A percentile compares a stretch with the other conserved stretches of the same genome.
Evolutionary conservation across 495 filamentous ascomycete genomes (phyloP).

Genomic region (Hyaloscypha variabilis): DNA sequence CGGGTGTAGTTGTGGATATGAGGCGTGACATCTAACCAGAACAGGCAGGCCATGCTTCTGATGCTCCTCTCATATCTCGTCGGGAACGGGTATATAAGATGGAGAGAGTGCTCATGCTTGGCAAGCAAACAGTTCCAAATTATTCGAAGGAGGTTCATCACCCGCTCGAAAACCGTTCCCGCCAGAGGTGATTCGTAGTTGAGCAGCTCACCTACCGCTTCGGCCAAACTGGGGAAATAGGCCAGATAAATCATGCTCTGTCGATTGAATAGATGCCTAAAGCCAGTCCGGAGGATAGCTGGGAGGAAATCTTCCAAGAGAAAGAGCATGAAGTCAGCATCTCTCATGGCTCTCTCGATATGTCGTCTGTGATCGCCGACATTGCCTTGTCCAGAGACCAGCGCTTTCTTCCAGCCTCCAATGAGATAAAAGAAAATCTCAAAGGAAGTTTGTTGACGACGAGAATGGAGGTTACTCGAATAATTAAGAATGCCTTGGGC

Average conservation of each 20-base stretch:
- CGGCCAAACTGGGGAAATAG: slow-evolving; percentile 18
- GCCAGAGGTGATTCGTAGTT: background rate
- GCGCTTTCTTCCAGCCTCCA: slow-evolving; percentile 51
- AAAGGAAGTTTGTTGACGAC: slow-evolving; percentile 41
- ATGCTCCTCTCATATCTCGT: background rate
- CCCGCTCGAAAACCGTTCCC: background rate
- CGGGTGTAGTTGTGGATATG: background rate
- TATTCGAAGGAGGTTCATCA: slow-evolving; percentile 25
- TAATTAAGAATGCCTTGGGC: slow-evolving; percentile 50
- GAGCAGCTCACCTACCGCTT: background rate
- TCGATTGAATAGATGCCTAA: background rate
- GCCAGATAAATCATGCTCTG: slow-evolving; percentile 16
- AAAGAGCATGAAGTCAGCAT: slow-evolving; percentile 43
- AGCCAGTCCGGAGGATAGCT: slow-evolving; percentile 19
- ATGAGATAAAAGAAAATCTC: slow-evolving; percentile 53
- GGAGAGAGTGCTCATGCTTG: background rate
- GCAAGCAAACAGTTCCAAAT: slow-evolving; percentile 19
- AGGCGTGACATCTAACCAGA: background rate
- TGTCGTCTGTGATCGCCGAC: slow-evolving; percentile 41
- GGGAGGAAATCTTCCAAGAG: slow-evolving; percentile 30
- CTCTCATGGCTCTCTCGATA: slow-evolving; percentile 43
- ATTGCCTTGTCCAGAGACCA: slow-evolving; percentile 42
- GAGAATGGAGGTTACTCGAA: slow-evolving; percentile 46
- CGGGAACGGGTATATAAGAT: background rate
- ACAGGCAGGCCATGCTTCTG: background rate